phyloP scores from a whole-genome alignment of 805 yeast genomes.

The Candida manassasensis region DNA sequence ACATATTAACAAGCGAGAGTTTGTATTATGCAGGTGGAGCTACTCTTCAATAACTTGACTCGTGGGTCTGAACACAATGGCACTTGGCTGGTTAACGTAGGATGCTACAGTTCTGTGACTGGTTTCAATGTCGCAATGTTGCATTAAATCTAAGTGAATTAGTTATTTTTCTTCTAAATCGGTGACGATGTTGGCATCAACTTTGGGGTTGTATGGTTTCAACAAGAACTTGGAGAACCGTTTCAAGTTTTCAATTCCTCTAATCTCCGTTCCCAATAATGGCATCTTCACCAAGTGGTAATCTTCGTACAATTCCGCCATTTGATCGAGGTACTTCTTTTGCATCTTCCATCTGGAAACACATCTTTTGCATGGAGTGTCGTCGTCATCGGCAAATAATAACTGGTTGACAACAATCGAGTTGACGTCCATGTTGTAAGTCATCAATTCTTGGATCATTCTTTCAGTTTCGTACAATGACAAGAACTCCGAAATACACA shows the following conservation, averaged over 20 bases:
- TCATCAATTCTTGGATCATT: conserved; percentile 91
- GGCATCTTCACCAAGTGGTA: conserved; percentile 96
- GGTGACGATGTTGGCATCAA: conserved; percentile 49
- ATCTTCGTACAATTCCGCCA: conserved; percentile 94
- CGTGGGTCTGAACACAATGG: not conserved
- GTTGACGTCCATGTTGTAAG: conserved; percentile 94
- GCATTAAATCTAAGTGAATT: too few species aligned
- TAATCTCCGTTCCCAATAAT: conserved; percentile 86
- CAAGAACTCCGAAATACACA: conserved; percentile 94
- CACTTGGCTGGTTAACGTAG: not conserved
- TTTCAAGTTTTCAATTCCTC: conserved; percentile 84
- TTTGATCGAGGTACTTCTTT: conserved; percentile 88
- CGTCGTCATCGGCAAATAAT: conserved; percentile 76
- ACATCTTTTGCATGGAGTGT: conserved; percentile 80
- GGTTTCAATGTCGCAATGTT: too few species aligned
- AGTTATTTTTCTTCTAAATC: conserved; percentile 50
- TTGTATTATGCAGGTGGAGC: too few species aligned
- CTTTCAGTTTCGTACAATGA: conserved; percentile 97
- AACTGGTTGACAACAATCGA: conserved; percentile 94
- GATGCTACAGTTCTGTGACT: too few species aligned
- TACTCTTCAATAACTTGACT: not conserved
- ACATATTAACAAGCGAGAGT: too few species aligned
- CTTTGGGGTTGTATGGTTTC: conserved; percentile 68
- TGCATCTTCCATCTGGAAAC: conserved; percentile 94
- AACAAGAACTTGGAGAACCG: conserved; percentile 79